Evolutionary conservation across 148 eudicot genomes (phyloP).

Genomic region (Cornus suecica): DNA sequence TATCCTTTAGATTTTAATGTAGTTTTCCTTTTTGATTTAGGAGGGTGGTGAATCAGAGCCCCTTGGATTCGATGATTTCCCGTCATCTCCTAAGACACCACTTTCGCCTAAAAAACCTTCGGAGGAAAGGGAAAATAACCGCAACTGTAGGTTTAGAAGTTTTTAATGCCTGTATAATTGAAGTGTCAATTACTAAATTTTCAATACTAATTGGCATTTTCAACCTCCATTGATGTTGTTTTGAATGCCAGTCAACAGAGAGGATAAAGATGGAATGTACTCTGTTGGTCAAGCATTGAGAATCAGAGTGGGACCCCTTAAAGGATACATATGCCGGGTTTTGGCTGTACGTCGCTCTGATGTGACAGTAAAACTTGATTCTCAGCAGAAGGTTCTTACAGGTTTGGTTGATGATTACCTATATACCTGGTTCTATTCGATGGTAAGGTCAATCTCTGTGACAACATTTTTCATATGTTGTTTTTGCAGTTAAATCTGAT

Average conservation of each 20-base stretch:
- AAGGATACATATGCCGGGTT: conserved; percentile 92
- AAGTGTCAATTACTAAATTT: conserved; percentile 1
- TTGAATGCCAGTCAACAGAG: conserved; percentile 39
- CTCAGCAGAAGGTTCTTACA: conserved; percentile 88
- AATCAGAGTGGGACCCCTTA: conserved; percentile 87
- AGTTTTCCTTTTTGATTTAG: conserved; percentile 26
- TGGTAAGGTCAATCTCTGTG: not conserved
- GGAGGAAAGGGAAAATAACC: conserved; percentile 50
- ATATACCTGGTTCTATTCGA: conserved; percentile 17
- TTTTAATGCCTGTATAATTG: not conserved
- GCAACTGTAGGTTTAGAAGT: conserved; percentile 47
- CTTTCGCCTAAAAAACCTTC: conserved; percentile 58
- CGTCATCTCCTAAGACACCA: conserved; percentile 85
- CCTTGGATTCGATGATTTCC: conserved; percentile 54
- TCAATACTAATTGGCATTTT: not conserved
- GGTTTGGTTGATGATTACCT: conserved; percentile 42
- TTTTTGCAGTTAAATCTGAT: conserved; percentile 70
- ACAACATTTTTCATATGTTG: conserved; percentile 2
- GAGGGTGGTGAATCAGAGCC: conserved; percentile 61
- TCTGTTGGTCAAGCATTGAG: conserved; percentile 87
- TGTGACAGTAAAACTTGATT: conserved; percentile 90
- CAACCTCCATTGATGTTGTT: not conserved
- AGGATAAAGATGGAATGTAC: conserved; percentile 60
- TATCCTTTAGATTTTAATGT: not conserved
- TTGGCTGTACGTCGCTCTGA: conserved; percentile 79